Base-by-base conservation (phyloP, 345 rosid genomes). In the Populus simonii region DNA sequence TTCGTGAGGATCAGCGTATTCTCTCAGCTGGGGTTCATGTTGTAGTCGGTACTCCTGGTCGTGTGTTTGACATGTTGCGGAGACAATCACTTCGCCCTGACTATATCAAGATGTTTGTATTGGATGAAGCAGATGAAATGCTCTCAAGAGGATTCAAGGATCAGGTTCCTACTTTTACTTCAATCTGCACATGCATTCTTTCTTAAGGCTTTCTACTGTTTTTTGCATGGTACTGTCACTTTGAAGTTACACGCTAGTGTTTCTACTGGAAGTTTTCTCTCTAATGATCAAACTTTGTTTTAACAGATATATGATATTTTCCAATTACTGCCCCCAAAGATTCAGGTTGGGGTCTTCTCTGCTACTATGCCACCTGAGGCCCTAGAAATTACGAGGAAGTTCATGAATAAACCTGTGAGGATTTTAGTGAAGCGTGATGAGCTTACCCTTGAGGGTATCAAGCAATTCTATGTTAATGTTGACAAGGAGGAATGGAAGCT, bases 291-390 rank as follows among this genome's bases (percentile, higher is more conserved):
- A 7, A 33, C 55, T 39, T 23, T 4, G 2, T 41, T n/a, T 68
- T 55, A 39, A 61, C 88, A 94, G 97, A 94, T 94, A 66, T 94
- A 94, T 22, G 96, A 91, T 65, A 90, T 92, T 65, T 94, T 91
- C 86, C 98, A 92, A 89, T 87, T 87, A 83, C 87, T 94, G 45
- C 97, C 96, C 8, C 35, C 84, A 16, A 92, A 87, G 76, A 85
- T 92, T 78, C 97, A 92, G 83, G 93, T 94, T 10, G 96, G 94
- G 66, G 96, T 91, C 35, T 92, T 94, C 89, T 94, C 97, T 5
- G 98, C 97, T 7, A 94, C 98, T 17, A 92, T 94, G 96, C 98
- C 97, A 7, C 97, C 95, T 0, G 97, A 94, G 78, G 98, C 94
- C 10, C 94, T 94, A 23, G 96, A 94, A 84, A 94, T 94, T 76